Evolutionary conservation across 805 yeast species (phyloP).

Genomic region (Zygosaccharomyces siamensis): DNA sequence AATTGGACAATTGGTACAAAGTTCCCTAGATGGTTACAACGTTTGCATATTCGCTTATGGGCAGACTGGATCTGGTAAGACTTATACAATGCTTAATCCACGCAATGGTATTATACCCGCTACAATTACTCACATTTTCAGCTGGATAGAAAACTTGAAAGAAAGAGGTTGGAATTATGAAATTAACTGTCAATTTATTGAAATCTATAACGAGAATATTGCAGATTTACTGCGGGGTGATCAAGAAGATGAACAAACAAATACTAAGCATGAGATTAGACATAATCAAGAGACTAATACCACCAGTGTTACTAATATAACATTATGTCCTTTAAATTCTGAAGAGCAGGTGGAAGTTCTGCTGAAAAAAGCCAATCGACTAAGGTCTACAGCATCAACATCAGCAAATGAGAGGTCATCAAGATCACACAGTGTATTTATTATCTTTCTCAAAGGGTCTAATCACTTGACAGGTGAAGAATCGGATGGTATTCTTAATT

Average conservation of each 20-base stretch:
- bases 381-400: slow-evolving; percentile 78
- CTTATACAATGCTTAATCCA: slow-evolving; percentile 76
- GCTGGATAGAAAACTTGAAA: slow-evolving; percentile 44
- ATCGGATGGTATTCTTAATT: slow-evolving; percentile 59
- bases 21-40: slow-evolving; percentile 80
- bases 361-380: slow-evolving; percentile 50
- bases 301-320: slow-evolving; percentile 60
- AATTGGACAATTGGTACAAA: slow-evolving; percentile 79
- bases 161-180: slow-evolving; percentile 59
- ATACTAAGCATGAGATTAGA: slow-evolving; percentile 57
- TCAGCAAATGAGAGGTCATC: slow-evolving; percentile 79
- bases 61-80: slow-evolving; percentile 94
- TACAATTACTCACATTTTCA: slow-evolving; percentile 67
- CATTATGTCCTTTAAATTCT: slow-evolving; percentile 43
- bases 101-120: slow-evolving; percentile 77
- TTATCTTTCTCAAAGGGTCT: slow-evolving; percentile 52
- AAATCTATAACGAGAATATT: slow-evolving; percentile 81
- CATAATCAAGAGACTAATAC: slow-evolving; percentile 53
- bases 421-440: slow-evolving; percentile 83
- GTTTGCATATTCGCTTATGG: slow-evolving; percentile 97
- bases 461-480: slow-evolving; percentile 46
- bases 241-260: slow-evolving; percentile 15
- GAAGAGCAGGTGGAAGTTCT: slow-evolving; percentile 47
- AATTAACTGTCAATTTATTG: slow-evolving; percentile 72
- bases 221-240: slow-evolving; percentile 51